phyloP scores from a whole-genome alignment of 495 filamentous ascomycete genomes.

The Trichocladium uniseriatum region DNA sequence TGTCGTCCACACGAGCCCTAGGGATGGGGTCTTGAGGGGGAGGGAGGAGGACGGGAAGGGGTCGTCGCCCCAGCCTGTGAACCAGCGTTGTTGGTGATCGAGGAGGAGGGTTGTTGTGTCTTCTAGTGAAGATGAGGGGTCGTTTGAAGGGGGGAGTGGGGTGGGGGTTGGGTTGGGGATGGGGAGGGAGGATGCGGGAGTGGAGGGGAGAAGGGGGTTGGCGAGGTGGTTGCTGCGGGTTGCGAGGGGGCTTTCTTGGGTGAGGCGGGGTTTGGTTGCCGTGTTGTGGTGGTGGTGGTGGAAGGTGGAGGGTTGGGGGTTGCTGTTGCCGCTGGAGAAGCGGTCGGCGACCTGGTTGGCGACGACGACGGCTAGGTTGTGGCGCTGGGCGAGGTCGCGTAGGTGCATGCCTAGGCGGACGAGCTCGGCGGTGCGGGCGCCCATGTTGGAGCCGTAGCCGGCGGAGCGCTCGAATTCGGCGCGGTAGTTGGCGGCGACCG shows the following conservation, averaged over 20 bases:
- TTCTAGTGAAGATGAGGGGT: conserved; percentile 18
- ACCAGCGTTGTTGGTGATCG: conserved; percentile 84
- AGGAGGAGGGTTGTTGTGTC: conserved; percentile 51
- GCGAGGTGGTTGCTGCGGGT: conserved; percentile 19
- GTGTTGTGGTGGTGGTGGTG: conserved; percentile 8
- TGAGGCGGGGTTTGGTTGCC: conserved; percentile 1
- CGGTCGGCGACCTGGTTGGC: conserved; percentile 95
- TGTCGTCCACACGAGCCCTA: conserved; percentile 86
- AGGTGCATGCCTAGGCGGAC: conserved; percentile 66
- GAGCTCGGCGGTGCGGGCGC: conserved; percentile 56
- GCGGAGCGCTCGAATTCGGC: conserved; percentile 65
- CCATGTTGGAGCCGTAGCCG: conserved; percentile 41
- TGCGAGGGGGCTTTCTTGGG: conserved; percentile 34
- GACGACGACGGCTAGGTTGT: conserved; percentile 77
- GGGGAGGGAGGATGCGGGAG: background rate
- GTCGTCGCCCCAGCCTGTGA: conserved; percentile 84
- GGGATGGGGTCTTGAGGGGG: conserved; percentile 67
- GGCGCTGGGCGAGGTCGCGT: conserved; percentile 58
- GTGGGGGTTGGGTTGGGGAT: background rate
- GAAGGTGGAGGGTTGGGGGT: conserved; percentile 10
- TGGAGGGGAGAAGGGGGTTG: background rate
- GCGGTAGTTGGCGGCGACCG: conserved; percentile 87
- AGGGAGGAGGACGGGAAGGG: conserved; percentile 9
- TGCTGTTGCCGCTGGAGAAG: conserved; percentile 40
- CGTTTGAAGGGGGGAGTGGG: conserved; percentile 8